A percentile compares a stretch with the other conserved stretches of the same genome.
Conservation (phyloP, 345 rosid species). For the Melaleuca alternifolia region DNA sequence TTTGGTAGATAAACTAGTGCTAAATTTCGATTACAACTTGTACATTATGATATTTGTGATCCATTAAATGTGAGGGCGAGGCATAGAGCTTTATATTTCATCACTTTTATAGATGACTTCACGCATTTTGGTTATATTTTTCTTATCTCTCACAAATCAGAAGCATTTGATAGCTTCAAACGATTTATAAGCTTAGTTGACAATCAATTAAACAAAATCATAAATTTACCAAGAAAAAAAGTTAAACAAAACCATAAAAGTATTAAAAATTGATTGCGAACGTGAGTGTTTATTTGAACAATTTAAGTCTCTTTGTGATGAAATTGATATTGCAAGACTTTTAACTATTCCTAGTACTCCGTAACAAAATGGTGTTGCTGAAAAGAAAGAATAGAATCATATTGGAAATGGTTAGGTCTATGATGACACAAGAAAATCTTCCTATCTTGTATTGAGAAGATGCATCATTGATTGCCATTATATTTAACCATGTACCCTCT, state of each 20-base stretch:
- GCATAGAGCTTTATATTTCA: background rate
- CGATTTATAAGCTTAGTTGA: background rate
- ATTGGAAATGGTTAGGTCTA: background rate
- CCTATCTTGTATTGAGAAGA: background rate
- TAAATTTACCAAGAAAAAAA: too few relatives aligned
- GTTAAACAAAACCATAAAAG: background rate
- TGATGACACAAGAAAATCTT: background rate
- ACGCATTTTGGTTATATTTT: too few relatives aligned
- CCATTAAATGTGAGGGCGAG: too few relatives aligned
- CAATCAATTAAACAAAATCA: too few relatives aligned
- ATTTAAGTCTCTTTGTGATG: too few relatives aligned
- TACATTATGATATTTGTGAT: too few relatives aligned
- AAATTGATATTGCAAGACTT: too few relatives aligned
- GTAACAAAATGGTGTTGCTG: background rate
- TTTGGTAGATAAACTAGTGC: background rate
- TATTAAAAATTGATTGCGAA: background rate
- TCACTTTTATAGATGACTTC: too few relatives aligned
- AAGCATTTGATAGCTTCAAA: too few relatives aligned
- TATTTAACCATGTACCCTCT: background rate
- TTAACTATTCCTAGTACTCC: background rate
- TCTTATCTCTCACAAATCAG: background rate
- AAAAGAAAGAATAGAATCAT: background rate
- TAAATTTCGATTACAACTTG: background rate
- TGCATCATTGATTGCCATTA: background rate
- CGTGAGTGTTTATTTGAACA: background rate